Evolutionary conservation across 768 basidiomycete genomes (phyloP).

Genomic region (Lactifluus rugatus): DNA sequence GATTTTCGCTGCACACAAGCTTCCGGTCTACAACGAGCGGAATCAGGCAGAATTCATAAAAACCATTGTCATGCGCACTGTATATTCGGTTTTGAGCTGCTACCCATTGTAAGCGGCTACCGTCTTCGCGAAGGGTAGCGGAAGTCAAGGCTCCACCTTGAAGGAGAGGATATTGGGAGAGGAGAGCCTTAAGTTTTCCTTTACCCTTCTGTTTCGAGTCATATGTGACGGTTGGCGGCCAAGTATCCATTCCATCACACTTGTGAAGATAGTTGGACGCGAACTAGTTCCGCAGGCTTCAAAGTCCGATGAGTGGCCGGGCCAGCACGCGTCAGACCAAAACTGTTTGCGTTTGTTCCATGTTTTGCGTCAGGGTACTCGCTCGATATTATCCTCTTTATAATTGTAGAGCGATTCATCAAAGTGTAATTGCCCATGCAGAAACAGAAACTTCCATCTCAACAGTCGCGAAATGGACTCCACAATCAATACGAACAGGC

Average conservation of each 20-base stretch:
- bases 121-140: slow-evolving; percentile 39
- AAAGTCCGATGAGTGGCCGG: background rate
- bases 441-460: slow-evolving; percentile 24
- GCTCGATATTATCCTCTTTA: slow-evolving; percentile 30
- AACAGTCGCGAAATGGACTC: slow-evolving; percentile 58
- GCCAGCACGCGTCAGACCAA: background rate
- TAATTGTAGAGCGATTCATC: slow-evolving; percentile 36
- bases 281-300: background rate
- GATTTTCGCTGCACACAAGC: slow-evolving; percentile 25
- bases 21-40: slow-evolving; percentile 24
- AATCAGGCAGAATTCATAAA: slow-evolving; percentile 7
- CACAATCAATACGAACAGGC: slow-evolving; percentile 80
- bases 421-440: slow-evolving; percentile 29
- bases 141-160: slow-evolving; percentile 48
- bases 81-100: slow-evolving; percentile 26
- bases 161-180: slow-evolving; percentile 42
- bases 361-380: slow-evolving; percentile 41
- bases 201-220: slow-evolving; percentile 20
- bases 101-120: slow-evolving; percentile 44
- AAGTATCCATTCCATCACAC: slow-evolving; percentile 16
- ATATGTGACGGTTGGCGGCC: slow-evolving; percentile 1
- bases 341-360: background rate
- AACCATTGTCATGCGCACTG: background rate
- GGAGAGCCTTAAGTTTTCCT: slow-evolving; percentile 24
- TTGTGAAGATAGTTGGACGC: background rate